phyloP scores from a whole-genome alignment of 1,284 basidiomycete species.

The Cutaneotrichosporon curvatum region DNA sequence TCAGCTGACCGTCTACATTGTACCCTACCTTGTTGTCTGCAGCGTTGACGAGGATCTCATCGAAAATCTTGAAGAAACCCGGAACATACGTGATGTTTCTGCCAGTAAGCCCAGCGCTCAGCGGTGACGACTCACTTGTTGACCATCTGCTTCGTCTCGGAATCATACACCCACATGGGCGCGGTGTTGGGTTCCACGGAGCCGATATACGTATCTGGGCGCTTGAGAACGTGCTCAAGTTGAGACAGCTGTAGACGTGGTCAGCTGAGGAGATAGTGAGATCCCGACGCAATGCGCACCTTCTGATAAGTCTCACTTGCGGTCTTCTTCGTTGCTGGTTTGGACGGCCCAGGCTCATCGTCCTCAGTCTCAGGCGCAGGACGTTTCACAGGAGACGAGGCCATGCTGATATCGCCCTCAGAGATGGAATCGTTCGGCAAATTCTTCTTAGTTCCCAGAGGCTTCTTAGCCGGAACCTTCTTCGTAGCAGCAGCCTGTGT shows the following conservation, averaged over 20 bases:
- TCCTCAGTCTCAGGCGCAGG: slow-evolving; percentile 21
- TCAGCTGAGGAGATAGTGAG: slow-evolving; percentile 2
- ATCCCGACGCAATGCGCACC: slow-evolving; percentile 49
- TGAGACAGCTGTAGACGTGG: slow-evolving; percentile 68
- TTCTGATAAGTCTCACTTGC: slow-evolving; percentile 90
- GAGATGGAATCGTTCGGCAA: slow-evolving; percentile 52
- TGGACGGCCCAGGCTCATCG: slow-evolving; percentile 21
- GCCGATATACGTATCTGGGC: slow-evolving; percentile 97
- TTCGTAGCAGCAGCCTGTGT: slow-evolving; percentile 45
- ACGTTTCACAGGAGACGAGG: slow-evolving; percentile 34
- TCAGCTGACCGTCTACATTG: neutral
- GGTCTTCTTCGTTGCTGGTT: slow-evolving; percentile 60
- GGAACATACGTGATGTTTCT: slow-evolving; percentile 86
- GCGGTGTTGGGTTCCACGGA: slow-evolving; percentile 80
- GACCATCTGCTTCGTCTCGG: slow-evolving; percentile 69
- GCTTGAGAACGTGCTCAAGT: slow-evolving; percentile 91
- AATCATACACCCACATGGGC: slow-evolving; percentile 85
- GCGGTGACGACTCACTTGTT: slow-evolving; percentile 49
- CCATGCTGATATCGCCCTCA: slow-evolving; percentile 46
- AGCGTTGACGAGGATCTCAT: slow-evolving; percentile 98
- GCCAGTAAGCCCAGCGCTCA: too few relatives aligned
- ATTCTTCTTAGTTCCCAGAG: slow-evolving; percentile 59
- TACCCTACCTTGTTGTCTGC: slow-evolving; percentile 91
- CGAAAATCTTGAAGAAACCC: slow-evolving; percentile 99
- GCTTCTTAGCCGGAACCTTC: slow-evolving; percentile 47